phyloP scores from a whole-genome alignment of 306 rosid species.

The Gastrolobium villosum region DNA sequence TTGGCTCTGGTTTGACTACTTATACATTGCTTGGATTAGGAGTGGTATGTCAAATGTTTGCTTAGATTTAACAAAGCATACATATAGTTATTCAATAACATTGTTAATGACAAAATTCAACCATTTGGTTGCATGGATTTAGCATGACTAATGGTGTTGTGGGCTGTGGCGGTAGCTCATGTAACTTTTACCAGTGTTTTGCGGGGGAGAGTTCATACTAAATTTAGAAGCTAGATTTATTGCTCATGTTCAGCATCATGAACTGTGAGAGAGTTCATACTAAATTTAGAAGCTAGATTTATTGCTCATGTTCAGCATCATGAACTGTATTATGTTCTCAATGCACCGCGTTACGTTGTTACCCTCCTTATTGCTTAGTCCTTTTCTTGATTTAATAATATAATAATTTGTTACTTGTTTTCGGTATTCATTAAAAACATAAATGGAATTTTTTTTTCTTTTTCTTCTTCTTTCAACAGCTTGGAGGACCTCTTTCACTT shows the following conservation, averaged over 20 bases:
- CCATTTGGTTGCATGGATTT: conserved; percentile 12
- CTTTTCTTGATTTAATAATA: conserved; percentile 15
- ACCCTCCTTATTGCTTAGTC: conserved; percentile 14
- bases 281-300: too few species aligned
- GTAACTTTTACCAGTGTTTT: neutral
- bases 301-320: neutral
- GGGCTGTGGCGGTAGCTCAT: neutral
- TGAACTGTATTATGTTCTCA: neutral
- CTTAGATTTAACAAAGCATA: conserved; percentile 25
- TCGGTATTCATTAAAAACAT: neutral
- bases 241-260: too few species aligned
- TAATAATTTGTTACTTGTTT: neutral
- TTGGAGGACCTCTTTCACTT: conserved; percentile 97
- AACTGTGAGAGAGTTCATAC: too few species aligned
- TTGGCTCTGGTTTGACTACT: conserved; percentile 82
- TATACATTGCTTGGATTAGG: conserved; percentile 94
- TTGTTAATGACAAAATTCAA: neutral
- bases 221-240: too few species aligned
- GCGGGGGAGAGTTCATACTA: neutral
- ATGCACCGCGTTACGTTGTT: neutral
- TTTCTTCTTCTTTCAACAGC: conserved; percentile 54
- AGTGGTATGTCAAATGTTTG: conserved; percentile 66
- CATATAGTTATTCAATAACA: neutral
- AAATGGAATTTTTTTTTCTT: conserved; percentile 5
- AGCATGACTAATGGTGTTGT: conserved; percentile 13